Conservation (phyloP, 2,329 filamentous ascomycete species). For the Fusarium multiceps region DNA sequence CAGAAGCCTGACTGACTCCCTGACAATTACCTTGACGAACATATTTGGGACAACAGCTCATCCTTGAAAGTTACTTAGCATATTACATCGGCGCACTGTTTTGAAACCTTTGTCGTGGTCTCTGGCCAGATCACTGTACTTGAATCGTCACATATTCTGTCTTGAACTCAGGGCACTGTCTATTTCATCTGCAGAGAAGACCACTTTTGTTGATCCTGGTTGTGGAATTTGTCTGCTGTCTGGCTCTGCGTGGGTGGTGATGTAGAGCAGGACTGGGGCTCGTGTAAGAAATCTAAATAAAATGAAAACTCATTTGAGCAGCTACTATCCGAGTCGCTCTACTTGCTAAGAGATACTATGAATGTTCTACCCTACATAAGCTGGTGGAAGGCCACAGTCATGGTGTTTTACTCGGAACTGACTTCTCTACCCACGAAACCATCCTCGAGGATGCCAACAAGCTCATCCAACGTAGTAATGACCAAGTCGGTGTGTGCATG, state of each 20-base stretch:
- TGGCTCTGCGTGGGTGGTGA: slow-evolving; percentile 35
- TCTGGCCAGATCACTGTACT: slow-evolving; percentile 39
- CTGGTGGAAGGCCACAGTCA: not conserved
- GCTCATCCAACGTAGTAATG: slow-evolving; percentile 77
- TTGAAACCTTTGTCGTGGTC: slow-evolving; percentile 42
- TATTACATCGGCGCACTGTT: slow-evolving; percentile 49
- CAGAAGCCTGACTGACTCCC: slow-evolving; percentile 31
- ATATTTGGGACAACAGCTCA: slow-evolving; percentile 36
- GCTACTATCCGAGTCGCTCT: not conserved
- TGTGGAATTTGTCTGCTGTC: slow-evolving; percentile 30
- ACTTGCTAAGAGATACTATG: slow-evolving; percentile 4
- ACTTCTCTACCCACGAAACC: slow-evolving; percentile 72
- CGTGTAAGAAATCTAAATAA: slow-evolving; percentile 44
- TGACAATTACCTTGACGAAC: slow-evolving; percentile 25
- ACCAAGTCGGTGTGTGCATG: slow-evolving; percentile 83
- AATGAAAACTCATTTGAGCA: slow-evolving; percentile 36
- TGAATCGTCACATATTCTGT: slow-evolving; percentile 40
- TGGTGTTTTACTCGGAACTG: slow-evolving; percentile 5
- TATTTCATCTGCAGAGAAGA: slow-evolving; percentile 32
- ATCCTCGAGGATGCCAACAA: slow-evolving; percentile 78
- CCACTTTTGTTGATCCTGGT: slow-evolving; percentile 31
- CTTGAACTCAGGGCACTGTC: slow-evolving; percentile 26
- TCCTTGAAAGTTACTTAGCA: slow-evolving; percentile 47
- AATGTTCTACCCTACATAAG: not conserved
- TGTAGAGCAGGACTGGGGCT: slow-evolving; percentile 31